Evolutionary conservation across 495 filamentous ascomycete species (phyloP), one percentile per base, ranked within the genome.

Genomic region (Aspergillus affinis): DNA sequence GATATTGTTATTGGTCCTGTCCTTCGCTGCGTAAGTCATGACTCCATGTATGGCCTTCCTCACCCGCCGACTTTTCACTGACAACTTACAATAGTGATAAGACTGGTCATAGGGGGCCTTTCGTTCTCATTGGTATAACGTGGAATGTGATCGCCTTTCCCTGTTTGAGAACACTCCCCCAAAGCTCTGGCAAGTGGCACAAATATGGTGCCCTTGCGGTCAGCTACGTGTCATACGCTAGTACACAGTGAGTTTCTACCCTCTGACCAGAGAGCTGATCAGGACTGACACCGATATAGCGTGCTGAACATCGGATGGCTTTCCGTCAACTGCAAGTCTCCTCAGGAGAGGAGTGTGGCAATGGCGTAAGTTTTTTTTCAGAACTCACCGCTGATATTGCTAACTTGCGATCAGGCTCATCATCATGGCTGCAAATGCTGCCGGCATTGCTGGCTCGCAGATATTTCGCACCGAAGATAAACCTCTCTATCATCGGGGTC

Each of bases 161-260:
- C 21, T 69, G 72, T 60, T 61, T 74, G 23, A 66, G 70, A 29
- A 58, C 71, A 9, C 68, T 51, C 0, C 48, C 72, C 8, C 61
- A 56, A 9, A 51, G 60, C 23, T 44, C 71, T 0, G 54, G 57
- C 0, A 55, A 51, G 45, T 78, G 78, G 79, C 74, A 76, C 9
- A 64, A 72, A 26, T 82, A 80, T 45, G 75, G 71, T 0, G 74
- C 75, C 4, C 79, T 81, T 51, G 79, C 78, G 1, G 76, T 81
- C 0, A 73, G 82, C n/a, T 74, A 76, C 19, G 62, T 73, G 7
- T 71, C 82, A 58, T 77, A 83, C 72, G 59, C 78, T 70, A 78
- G 78, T 67, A 60, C 82, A 77, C 73, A 83, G 80, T 71, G 79
- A 66, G 66, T 80, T 69, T 17, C 64, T 70, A 15, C n/a, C 73